phyloP scores from a whole-genome alignment of 768 basidiomycete species.

The Xanthoconium purpureum region DNA sequence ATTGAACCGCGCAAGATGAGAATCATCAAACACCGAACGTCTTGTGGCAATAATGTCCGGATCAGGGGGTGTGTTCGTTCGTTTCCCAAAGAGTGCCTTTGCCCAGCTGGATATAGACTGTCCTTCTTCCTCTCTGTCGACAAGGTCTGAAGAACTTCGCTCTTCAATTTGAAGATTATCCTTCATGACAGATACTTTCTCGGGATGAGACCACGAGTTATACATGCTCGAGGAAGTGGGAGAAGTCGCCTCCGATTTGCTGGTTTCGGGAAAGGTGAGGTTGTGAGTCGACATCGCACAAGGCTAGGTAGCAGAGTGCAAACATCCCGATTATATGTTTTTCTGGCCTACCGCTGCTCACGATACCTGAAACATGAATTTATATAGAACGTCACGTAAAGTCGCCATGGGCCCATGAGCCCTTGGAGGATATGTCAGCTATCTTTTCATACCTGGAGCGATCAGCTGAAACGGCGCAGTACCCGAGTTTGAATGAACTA shows the following conservation, averaged over 20 bases:
- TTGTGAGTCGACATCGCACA: no score
- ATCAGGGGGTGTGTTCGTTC: constrained; percentile 1
- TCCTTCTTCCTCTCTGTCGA: constrained; percentile 2
- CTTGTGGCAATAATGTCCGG: constrained; percentile 44
- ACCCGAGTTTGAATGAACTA: no score
- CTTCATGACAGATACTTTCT: not conserved
- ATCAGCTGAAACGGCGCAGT: no score
- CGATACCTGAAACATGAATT: no score
- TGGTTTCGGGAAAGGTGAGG: no score
- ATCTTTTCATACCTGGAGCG: no score
- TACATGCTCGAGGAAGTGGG: not conserved
- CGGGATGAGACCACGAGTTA: not conserved
- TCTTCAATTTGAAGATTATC: not conserved
- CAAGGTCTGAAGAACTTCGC: not conserved
- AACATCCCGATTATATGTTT: no score
- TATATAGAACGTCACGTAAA: no score
- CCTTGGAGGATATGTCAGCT: no score
- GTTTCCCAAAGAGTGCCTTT: not conserved
- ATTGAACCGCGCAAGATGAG: constrained; percentile 28
- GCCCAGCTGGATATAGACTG: not conserved
- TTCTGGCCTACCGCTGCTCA: no score
- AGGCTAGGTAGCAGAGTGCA: no score
- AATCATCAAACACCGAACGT: constrained; percentile 26
- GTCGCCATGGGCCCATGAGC: no score
- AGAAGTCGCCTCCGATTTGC: not conserved